Base-by-base conservation (phyloP, 1,284 basidiomycete genomes). In the Cystobasidium sp. region DNA sequence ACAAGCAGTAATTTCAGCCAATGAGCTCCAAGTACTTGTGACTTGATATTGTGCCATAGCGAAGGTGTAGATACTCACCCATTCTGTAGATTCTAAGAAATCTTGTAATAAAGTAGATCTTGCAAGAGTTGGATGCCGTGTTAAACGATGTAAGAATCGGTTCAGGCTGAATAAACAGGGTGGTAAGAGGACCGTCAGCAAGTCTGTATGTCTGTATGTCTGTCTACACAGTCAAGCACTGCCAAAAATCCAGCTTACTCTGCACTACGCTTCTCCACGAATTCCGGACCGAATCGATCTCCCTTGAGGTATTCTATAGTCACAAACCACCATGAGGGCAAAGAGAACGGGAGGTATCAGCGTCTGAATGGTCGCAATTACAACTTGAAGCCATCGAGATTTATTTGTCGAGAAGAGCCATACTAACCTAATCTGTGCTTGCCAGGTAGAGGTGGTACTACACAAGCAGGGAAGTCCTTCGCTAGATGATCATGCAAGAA, bases 81-180 rank as follows among this genome's bases (percentile, higher is more conserved):
- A 99, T 93, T 99, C 95, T 51, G 91, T 91, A 12, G 94, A 97
- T 81, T 94, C 93, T 71, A 99, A 89, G 83, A 99, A 99, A 61
- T 92, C 92, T 24, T 91, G 88, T 22, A 97, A 86, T 20, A 98
- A 87, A 18, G 91, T 91, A 75, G 92, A 92, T 53, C 96, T 86
- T 81, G 97, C 94, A n/a, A 99, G 85, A 0, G 92, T 97, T 10
- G 97, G 95, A 83, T 99, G 97, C 47, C 93, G 88, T 55, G 92
- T 87, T 76, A 99, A 84, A 51, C 96, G 89, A 82, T 96, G 90
- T 44, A 98, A 84, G 84, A 98, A 99, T 61, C 93, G 90, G 81
- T 97, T 90, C 4, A 99, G 88, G 78, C 94, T 97, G 79, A 7
- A 16, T 20, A 5, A 16, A 20, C 1, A 43, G 14, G 14, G 53